Evolutionary conservation across 2,329 filamentous ascomycete species (phyloP), one percentile per base, ranked within the genome.

Genomic region (Colletotrichum sp.): DNA sequence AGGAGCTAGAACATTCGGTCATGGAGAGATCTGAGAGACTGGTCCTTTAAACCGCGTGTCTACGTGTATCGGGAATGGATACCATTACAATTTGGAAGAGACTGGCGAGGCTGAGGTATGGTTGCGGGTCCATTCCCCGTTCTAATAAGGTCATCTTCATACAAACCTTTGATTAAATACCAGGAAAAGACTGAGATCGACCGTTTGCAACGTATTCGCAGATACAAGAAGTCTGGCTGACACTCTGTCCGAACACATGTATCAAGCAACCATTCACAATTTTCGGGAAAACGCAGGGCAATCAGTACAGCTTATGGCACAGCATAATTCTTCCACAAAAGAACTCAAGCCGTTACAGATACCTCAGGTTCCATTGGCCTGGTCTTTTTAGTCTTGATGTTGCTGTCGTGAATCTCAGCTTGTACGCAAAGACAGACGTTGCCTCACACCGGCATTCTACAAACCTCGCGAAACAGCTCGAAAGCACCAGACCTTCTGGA

Each of bases 161-260:
- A n/a, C 1, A 13, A 52, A 49, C 0, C 9, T 21, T 7, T 13
- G 3, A 6, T 1, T 8, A 1, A 13, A 2, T 3, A 5, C 2
- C 6, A 52, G 4, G 3, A 0, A 52, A 6, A 52, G n/a, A 4
- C 6, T 5, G 5, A 21, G 6, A 1, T 21, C 2, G 44, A 52
- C n/a, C 12, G n/a, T 1, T 12, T 13, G 4, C n/a, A 13, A 21
- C 10, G 10, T 4, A 21, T 26, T 26, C 26, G 26, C 26, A 49
- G 0, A 8, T 1, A 21, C 0, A 21, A 21, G 10, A n/a, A 12
- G n/a, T 13, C 10, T 21, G n/a, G 10, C 44, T 52, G 6, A 13
- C 21, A 21, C 4, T 8, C 3, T 21, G 44, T 21, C 2, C 44
- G 12, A 52, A 8, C n/a, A 13, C 28, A 6, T 8, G 7, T 28